phyloP scores from a whole-genome alignment of 2,329 filamentous ascomycete genomes.

The Eutypa lata region DNA sequence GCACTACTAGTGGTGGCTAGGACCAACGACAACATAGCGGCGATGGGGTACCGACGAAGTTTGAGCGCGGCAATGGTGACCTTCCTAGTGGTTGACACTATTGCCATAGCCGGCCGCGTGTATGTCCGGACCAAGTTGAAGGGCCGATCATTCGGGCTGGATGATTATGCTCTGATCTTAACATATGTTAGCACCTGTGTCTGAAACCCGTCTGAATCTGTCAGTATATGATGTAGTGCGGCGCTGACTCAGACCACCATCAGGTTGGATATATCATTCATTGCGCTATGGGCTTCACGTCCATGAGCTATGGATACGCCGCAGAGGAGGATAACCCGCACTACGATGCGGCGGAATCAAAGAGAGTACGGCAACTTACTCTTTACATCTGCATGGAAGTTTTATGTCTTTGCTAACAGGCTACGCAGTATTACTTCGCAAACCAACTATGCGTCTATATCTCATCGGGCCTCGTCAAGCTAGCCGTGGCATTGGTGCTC shows the following conservation, averaged over 20 bases:
- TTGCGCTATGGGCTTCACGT: slow-evolving; percentile 24
- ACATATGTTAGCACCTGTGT: slow-evolving; percentile 20
- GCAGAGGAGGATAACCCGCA: slow-evolving; percentile 20
- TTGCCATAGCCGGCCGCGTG: slow-evolving; percentile 22
- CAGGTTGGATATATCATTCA: slow-evolving; percentile 25
- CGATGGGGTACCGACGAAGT: slow-evolving; percentile 13
- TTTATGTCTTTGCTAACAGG: not conserved
- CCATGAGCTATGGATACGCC: slow-evolving; percentile 29
- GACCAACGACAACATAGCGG: not conserved
- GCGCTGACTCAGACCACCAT: slow-evolving; percentile 7
- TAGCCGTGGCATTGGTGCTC: slow-evolving; percentile 31
- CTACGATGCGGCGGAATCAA: slow-evolving; percentile 17
- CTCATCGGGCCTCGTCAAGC: slow-evolving; percentile 28
- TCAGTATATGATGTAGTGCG: not conserved
- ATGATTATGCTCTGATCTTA: slow-evolving; percentile 25
- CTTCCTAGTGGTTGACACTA: slow-evolving; percentile 23
- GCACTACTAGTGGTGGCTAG: too few relatives aligned
- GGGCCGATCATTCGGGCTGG: slow-evolving; percentile 25
- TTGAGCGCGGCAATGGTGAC: slow-evolving; percentile 23
- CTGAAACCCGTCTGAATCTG: too few relatives aligned
- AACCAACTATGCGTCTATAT: slow-evolving; percentile 29
- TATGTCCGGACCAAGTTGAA: slow-evolving; percentile 27
- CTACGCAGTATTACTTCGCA: slow-evolving; percentile 24
- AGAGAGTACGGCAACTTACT: slow-evolving; percentile 6
- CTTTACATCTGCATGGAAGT: not conserved